Evolutionary conservation across 495 filamentous ascomycete species (phyloP).

Genomic region (Tuber umbilicatum): DNA sequence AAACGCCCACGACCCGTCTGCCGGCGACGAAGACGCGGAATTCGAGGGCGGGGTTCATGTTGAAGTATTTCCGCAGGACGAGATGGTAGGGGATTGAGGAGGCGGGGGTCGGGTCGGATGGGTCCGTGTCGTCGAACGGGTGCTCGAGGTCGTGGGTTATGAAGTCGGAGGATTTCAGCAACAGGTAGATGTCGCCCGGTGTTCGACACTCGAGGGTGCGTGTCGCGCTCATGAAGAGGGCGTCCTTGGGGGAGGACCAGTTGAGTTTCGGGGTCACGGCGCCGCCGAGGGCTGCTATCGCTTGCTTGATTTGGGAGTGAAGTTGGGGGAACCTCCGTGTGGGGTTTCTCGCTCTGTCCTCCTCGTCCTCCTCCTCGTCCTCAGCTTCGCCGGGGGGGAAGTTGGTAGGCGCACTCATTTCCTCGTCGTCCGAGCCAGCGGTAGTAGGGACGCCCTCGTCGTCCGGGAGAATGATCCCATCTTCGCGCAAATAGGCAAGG

Average conservation of each 20-base stretch:
- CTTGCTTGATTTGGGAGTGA: conserved; percentile 65
- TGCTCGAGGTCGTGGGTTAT: conserved; percentile 90
- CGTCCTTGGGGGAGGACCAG: conserved; percentile 96
- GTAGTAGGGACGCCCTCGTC: conserved; percentile 44
- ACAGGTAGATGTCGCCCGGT: conserved; percentile 83
- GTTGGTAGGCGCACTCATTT: conserved; percentile 24
- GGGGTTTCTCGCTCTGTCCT: conserved; percentile 37
- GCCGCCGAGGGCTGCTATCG: conserved; percentile 72
- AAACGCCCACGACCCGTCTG: conserved; percentile 69
- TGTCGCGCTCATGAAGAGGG: conserved; percentile 84
- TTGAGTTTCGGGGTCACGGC: conserved; percentile 86
- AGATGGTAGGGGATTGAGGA: conserved; percentile 57
- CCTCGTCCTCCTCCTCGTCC: conserved; percentile 44
- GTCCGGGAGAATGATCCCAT: conserved; percentile 81
- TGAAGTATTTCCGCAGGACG: conserved; percentile 77
- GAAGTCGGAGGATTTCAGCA: conserved; percentile 89
- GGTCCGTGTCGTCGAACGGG: conserved; percentile 72
- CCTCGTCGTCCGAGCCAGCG: conserved; percentile 26
- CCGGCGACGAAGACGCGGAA: conserved; percentile 90
- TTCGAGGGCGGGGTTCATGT: conserved; percentile 81
- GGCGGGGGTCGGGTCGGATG: conserved; percentile 36
- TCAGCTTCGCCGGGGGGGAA: conserved; percentile 42
- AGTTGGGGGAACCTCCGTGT: conserved; percentile 56
- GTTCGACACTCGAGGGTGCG: conserved; percentile 84
- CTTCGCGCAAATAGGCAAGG: conserved; percentile 78